Evolutionary conservation across 257 asterid genomes (phyloP), one percentile per base, ranked within the genome.

Genomic region (Leptodermis oblonga): DNA sequence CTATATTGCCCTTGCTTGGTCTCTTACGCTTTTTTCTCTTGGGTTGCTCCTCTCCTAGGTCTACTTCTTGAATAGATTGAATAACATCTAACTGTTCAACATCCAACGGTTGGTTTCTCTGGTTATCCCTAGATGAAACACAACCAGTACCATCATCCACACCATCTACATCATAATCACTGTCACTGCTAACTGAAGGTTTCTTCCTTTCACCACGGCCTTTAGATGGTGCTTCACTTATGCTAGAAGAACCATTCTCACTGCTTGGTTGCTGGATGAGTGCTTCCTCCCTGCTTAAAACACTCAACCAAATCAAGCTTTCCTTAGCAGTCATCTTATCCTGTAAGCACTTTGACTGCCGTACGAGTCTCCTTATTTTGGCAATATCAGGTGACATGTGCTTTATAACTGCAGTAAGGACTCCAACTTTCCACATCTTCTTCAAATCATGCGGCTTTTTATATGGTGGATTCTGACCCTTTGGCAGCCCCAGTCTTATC

Each of bases 261-360:
- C 92, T 85, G 86, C 84, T 77, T 1, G 82, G 87, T 67, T 80
- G 90, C 65, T 49, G 84, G 76, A 80, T 73, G 17, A 78, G 56
- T 18, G 89, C 80, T 81, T 88, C 97, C 83, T 90, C 97, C 77
- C 81, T 70, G 79, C 82, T 83, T 79, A 90, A 72, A 65, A 88
- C 95, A 33, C 86, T 83, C 73, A 88, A 78, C 97, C 97, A 90
- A 55, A 86, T 88, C 30, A 86, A 80, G 79, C 92, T 90, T 74
- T 90, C 97, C 78, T 91, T 89, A 10, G 96, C 95, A 26, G 97
- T 91, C 96, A 91, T 90, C 79, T 88, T 90, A 82, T 90, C 97
- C 79, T 90, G 97, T 49, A 90, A 87, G 74, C 95, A 88, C 83
- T 90, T 90, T 0, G 97, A 90, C 74, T 80, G 83, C 77, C 88